Conservation (phyloP, 768 basidiomycete species). For the Lepiota brunneoincarnata region DNA sequence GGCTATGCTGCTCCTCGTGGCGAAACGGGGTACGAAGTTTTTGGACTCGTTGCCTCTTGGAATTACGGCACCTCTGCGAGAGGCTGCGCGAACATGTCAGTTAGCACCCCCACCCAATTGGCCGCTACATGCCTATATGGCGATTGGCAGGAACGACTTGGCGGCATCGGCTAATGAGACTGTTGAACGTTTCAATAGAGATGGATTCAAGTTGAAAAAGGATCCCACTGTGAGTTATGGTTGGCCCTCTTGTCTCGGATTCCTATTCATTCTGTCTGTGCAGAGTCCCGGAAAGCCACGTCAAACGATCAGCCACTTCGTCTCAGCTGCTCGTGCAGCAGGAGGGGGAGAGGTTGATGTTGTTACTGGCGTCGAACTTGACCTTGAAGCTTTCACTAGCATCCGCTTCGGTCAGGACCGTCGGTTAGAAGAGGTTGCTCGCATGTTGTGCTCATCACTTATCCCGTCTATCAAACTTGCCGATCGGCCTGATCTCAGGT, state of each 20-base stretch:
- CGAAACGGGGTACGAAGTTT: constrained; percentile 43
- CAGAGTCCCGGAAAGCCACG: constrained; percentile 53
- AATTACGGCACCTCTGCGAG: constrained; percentile 74
- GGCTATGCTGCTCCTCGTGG: constrained; percentile 56
- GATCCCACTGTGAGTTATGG: constrained; percentile 51
- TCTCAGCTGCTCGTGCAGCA: constrained; percentile 46
- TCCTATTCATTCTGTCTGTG: constrained; percentile 9
- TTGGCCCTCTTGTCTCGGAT: not conserved
- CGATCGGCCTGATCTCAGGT: constrained; percentile 69
- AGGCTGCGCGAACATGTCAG: constrained; percentile 84
- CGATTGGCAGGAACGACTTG: constrained; percentile 74
- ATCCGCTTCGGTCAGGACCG: constrained; percentile 91
- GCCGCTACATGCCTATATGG: constrained; percentile 63
- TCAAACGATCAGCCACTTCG: constrained; percentile 48
- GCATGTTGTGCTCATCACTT: constrained; percentile 83
- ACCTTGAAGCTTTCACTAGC: constrained; percentile 69
- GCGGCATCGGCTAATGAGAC: constrained; percentile 56
- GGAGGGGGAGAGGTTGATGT: constrained; percentile 54
- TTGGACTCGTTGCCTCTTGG: constrained; percentile 64
- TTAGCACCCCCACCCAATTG: constrained; percentile 72
- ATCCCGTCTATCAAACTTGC: constrained; percentile 60
- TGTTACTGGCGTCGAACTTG: constrained; percentile 70
- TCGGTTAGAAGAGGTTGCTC: constrained; percentile 85
- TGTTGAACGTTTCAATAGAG: constrained; percentile 41
- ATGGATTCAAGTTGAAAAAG: constrained; percentile 56